Conservation (phyloP, 1,284 basidiomycete species). For the Filobasidium uniguttulatum region DNA sequence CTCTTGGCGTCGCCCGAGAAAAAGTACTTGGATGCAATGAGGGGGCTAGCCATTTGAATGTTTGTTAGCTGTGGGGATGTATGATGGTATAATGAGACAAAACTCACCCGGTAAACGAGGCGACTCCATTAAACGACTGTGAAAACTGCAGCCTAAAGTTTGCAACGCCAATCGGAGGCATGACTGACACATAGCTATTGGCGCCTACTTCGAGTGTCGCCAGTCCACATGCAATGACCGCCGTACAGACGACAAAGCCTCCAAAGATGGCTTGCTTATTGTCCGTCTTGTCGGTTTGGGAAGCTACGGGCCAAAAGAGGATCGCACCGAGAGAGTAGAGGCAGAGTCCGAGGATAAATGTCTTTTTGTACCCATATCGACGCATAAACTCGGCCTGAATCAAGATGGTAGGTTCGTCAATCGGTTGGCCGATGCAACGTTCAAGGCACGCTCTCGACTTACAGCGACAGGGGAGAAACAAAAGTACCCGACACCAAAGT, state of each 20-base stretch:
- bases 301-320: constrained; percentile 68
- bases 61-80: background rate
- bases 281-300: constrained; percentile 39
- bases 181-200: constrained; percentile 59
- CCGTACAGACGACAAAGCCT: constrained; percentile 60
- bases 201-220: constrained; percentile 47
- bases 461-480: constrained; percentile 36
- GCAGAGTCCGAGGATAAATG: constrained; percentile 49
- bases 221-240: constrained; percentile 49
- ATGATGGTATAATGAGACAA: background rate
- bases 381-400: constrained; percentile 26
- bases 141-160: constrained; percentile 66
- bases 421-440: background rate
- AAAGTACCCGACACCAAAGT: constrained; percentile 51
- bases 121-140: constrained; percentile 68
- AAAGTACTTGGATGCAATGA: constrained; percentile 44
- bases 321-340: constrained; percentile 61
- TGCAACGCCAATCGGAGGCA: constrained; percentile 48
- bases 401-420: background rate
- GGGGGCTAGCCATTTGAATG: constrained; percentile 17
- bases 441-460: background rate
- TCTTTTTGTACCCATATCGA: constrained; percentile 39
- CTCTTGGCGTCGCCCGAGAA: constrained; percentile 51
- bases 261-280: constrained; percentile 44
- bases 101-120: constrained; percentile 47